Conservation (phyloP, 106 monocot genomes). For the Dendrobium chrysotoxum region DNA sequence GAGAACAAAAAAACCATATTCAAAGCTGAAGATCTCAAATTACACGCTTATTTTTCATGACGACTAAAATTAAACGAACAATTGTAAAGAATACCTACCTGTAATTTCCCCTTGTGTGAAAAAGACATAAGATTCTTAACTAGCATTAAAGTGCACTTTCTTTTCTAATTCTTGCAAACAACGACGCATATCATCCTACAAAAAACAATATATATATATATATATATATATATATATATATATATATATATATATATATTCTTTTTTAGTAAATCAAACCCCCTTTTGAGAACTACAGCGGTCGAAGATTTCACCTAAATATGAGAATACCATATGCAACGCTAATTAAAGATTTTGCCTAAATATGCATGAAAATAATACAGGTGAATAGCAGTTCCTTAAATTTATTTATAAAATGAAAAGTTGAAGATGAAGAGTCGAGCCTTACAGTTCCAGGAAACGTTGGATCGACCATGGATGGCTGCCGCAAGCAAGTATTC, state of each 20-base stretch:
- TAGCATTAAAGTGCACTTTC: neutral
- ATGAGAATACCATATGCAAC: neutral
- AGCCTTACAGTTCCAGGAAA: conserved; percentile 36
- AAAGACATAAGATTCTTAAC: too few species aligned
- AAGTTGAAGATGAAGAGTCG: neutral
- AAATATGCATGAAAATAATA: neutral
- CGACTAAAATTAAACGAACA: too few species aligned
- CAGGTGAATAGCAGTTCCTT: neutral
- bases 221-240: too few species aligned
- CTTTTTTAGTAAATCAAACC: too few species aligned
- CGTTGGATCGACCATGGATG: conserved; percentile 64
- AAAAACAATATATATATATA: neutral
- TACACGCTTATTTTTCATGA: too few species aligned
- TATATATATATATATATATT: neutral
- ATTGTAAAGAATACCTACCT: too few species aligned
- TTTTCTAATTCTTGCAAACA: neutral
- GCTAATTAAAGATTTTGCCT: neutral
- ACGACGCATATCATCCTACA: neutral
- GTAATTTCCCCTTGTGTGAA: too few species aligned
- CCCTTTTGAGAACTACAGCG: too few species aligned
- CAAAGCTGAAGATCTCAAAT: too few species aligned
- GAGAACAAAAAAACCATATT: too few species aligned
- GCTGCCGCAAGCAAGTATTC: conserved; percentile 61
- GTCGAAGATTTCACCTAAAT: neutral
- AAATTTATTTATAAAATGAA: neutral